These are phyloP conservation scores for Penicillium pulvis DNA, from an alignment of 495 filamentous ascomycete genomes.

Conservation along the genomic window DNA sequence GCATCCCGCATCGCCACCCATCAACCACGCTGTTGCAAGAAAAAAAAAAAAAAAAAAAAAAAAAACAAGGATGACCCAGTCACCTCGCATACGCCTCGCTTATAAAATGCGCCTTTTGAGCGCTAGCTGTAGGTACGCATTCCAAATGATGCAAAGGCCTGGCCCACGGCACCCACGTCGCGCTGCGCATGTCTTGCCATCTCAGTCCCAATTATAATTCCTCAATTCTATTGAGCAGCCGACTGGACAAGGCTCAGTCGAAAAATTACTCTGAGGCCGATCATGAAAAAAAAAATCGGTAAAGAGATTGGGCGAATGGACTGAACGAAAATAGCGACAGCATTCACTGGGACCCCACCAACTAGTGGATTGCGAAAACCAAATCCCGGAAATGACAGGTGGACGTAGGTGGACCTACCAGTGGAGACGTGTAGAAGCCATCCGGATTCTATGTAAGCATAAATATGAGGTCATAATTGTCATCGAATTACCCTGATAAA, in stretches of 20 bases:
- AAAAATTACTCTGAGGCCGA: conserved; percentile 10
- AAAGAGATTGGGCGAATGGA: not conserved
- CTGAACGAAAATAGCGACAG: conserved; percentile 1
- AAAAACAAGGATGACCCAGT: conserved; percentile 14
- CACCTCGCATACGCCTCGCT: conserved; percentile 13
- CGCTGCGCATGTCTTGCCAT: conserved; percentile 13
- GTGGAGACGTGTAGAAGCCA: conserved; percentile 4
- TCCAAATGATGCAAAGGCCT: not conserved
- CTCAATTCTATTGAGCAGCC: conserved; percentile 3
- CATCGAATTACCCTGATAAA: not conserved
- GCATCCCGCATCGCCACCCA: not conserved
- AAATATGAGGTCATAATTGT: not conserved
- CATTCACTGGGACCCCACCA: not conserved
- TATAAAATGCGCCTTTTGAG: conserved; percentile 4
- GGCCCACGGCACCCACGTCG: conserved; percentile 13
- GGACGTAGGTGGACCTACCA: conserved; percentile 13
- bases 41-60: conserved; percentile 15
- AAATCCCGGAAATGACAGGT: conserved; percentile 18
- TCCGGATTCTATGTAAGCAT: conserved; percentile 2
- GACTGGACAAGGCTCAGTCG: not conserved
- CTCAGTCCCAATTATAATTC: conserved; percentile 21
- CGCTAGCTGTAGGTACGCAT: conserved; percentile 26
- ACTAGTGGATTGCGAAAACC: conserved; percentile 13
- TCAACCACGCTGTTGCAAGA: not conserved
- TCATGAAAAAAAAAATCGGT: conserved; percentile 8